Base-by-base conservation (phyloP, 345 rosid genomes). In the Carallia brachiata region DNA sequence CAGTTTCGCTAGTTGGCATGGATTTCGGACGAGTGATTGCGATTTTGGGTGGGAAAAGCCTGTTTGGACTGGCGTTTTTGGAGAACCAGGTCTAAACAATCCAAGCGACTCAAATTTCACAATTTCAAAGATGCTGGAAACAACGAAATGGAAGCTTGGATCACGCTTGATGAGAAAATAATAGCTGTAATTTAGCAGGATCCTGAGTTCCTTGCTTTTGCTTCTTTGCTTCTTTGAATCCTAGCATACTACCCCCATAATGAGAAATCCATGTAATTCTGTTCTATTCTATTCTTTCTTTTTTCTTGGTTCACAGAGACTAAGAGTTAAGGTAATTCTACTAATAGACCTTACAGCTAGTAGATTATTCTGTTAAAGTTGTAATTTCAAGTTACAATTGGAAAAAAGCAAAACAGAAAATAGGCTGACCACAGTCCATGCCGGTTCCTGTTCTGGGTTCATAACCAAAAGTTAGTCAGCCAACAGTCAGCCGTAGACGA, bases 131-230 rank as follows among this genome's bases (percentile, higher is more conserved):
- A 54, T n/a, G 13, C 30, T 55, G 63, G 63, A 32, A 19, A 1
- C 32, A 27, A 36, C 2, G 44, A 10, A 44, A 54, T 61, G 6
- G 72, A 73, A 32, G 72, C 77, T 12, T 73, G 72, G 58, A 31
- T 67, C 31, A 54, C 62, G n/a, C 36, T 73, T 3, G 63, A 67
- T 12, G 68, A 61, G 56, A 36, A 53, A 1, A 32, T 52, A 17
- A 59, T 73, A 61, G 62, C 61, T 1, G 16, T n/a, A 6, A 28
- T 67, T 0, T 62, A 67, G 54, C 39, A 52, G 1, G 72, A 61
- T 54, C 62, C 63, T 28, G 63, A 62, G 32, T 73, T 73, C 62
- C 47, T 52, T 0, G 54, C 61, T 6, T 67, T 67, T 52, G 72
- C 72, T 54, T 23, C 67, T 23, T 23, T 23, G 23, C 23, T 23